A percentile compares a stretch with the other conserved stretches of the same genome.
phyloP scores from a whole-genome alignment of 495 filamentous ascomycete genomes.

The Pyrenula aspistea region DNA sequence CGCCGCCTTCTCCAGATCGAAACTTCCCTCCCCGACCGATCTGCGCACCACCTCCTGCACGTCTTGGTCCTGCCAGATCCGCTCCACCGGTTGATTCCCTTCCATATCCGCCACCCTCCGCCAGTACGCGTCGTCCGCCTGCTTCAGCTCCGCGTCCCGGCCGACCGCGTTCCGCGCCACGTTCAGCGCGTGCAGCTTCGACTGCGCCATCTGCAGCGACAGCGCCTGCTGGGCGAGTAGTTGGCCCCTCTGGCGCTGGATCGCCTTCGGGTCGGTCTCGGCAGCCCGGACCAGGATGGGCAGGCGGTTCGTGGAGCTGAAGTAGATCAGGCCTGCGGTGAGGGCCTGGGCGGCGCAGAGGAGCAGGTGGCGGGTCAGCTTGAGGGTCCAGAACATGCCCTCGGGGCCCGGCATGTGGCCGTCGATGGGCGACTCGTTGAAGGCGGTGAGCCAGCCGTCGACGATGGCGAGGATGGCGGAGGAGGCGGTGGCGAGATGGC shows the following conservation, averaged over 20 bases:
- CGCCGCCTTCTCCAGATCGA: slow-evolving; percentile 37
- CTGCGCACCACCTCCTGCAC: slow-evolving; percentile 40
- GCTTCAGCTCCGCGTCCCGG: slow-evolving; percentile 40
- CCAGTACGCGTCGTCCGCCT: slow-evolving; percentile 47
- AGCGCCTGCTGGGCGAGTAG: slow-evolving; percentile 26
- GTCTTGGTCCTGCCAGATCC: slow-evolving; percentile 42
- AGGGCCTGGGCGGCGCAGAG: slow-evolving; percentile 51
- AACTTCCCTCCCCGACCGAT: slow-evolving; percentile 29
- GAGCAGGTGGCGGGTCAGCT: slow-evolving; percentile 40
- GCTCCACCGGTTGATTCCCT: slow-evolving; percentile 14
- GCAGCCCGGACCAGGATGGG: slow-evolving; percentile 37
- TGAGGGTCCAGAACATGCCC: slow-evolving; percentile 56
- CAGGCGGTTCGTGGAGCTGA: slow-evolving; percentile 64
- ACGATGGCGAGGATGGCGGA: slow-evolving; percentile 42
- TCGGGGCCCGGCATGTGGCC: slow-evolving; percentile 19
- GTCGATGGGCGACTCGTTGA: slow-evolving; percentile 44
- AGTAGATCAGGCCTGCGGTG: slow-evolving; percentile 52
- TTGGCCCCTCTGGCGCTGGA: slow-evolving; percentile 18
- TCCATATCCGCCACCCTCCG: slow-evolving; percentile 30
- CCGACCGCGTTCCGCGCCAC: slow-evolving; percentile 46
- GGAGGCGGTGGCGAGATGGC: slow-evolving; percentile 52
- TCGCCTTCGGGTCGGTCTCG: slow-evolving; percentile 19
- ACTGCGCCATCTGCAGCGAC: slow-evolving; percentile 28
- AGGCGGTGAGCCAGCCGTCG: slow-evolving; percentile 50
- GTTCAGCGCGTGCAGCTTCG: slow-evolving; percentile 40